Base-by-base conservation (phyloP, 371 early-diverging fungal species). In the Rhizomucor pusillus region DNA sequence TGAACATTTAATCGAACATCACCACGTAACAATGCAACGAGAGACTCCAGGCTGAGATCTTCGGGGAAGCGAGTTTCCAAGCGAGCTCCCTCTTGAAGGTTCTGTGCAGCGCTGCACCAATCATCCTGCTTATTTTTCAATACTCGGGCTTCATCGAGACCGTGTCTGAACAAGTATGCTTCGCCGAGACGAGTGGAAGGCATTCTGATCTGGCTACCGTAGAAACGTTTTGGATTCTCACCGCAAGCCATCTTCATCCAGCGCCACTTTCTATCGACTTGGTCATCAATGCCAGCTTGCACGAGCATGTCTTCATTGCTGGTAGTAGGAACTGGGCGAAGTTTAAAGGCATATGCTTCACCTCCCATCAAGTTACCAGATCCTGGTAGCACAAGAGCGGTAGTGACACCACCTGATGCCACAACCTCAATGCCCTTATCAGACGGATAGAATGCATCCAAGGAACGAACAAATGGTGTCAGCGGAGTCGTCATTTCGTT, bases 171-270 rank as follows among this genome's bases (percentile, higher is more conserved):
- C 23, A 88, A 68, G 69, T 81, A 92, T 1, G 80, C 89, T 57
- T 78, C 76, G 23, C 92, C 92, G 39, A 92, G 66, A 50, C 92
- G 81, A 45, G 80, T 73, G 4, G 60, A 63, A 34, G 75, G 71
- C 65, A 69, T 66, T 36, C 68, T 50, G 11, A 63, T 57, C 46
- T 39, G 48, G 12, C 37, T 50, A 18, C 60, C 60, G 44, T 60
- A 60, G 37, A 50, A 19, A 23, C 53, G 36, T 45, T 89, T 90
- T 43, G 87, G 81, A 71, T 89, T 90, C 65, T 90, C 91, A 22
- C 91, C 91, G 47, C 86, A 88, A 10, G 91, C 90, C 83, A 86
- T 84, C 66, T 90, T 90, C 82, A 88, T 82, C 67, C 77, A 90
- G 25, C 89, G 64, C 86, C 88, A 85, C 43, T 62, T 59, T 13